These are phyloP conservation scores for Elongisporangium anandrum DNA, from an alignment of 352 stramenopile species.

Conservation along the genomic window DNA sequence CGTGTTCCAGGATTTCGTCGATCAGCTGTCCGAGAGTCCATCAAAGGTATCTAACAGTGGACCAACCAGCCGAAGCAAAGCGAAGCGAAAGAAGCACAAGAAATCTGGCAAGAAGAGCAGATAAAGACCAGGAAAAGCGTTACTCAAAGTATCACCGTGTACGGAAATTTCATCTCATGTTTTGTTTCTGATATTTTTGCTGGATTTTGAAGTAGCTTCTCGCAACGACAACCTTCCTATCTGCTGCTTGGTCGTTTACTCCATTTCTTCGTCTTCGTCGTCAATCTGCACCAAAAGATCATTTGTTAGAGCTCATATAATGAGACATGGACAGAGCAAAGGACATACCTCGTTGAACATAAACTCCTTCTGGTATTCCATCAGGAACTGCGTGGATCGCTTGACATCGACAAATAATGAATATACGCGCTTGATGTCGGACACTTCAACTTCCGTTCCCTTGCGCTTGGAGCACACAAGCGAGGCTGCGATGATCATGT, in stretches of 20 bases:
- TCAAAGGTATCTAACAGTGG: too few species aligned
- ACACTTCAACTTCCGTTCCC: conserved; percentile 83
- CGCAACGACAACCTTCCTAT: conserved; percentile 1
- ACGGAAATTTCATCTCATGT: background rate
- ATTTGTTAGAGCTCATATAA: conserved; percentile 1
- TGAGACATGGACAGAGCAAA: background rate
- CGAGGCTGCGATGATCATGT: conserved; percentile 99
- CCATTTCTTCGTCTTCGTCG: conserved; percentile 42
- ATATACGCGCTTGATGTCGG: conserved; percentile 95
- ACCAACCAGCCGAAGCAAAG: too few species aligned
- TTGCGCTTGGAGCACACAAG: conserved; percentile 94
- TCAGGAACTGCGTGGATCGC: conserved; percentile 97
- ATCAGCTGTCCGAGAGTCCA: background rate
- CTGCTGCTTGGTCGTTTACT: conserved; percentile 6
- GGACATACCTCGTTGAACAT: conserved; percentile 96
- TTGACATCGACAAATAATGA: conserved; percentile 98
- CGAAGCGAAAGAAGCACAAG: conserved; percentile 11
- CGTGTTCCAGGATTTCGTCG: conserved; percentile 16
- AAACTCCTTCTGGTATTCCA: conserved; percentile 99
- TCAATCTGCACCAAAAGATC: conserved; percentile 17
- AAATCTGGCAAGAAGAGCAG: background rate
- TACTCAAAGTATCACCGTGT: background rate
- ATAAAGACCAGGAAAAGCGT: background rate
- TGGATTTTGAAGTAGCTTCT: background rate
- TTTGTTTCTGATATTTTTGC: background rate